Evolutionary conservation across 768 basidiomycete species (phyloP).

Genomic region (Boletus insuetus): DNA sequence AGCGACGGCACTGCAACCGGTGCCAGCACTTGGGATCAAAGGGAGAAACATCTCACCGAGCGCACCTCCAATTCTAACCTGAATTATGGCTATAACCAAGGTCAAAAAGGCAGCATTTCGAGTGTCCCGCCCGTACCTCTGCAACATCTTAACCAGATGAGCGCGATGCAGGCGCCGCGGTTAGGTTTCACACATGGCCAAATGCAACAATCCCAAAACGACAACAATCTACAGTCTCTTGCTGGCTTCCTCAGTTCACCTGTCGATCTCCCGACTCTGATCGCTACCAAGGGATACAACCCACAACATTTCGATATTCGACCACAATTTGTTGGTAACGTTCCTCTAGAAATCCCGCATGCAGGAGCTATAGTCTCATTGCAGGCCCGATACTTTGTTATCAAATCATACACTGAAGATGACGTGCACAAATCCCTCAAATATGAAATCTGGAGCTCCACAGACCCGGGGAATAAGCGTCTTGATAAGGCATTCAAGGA

Average conservation of each 20-base stretch:
- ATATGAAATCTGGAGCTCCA: slow-evolving; percentile 97
- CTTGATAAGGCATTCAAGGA: slow-evolving; percentile 98
- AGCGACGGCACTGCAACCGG: slow-evolving; percentile 33
- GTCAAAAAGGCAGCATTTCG: slow-evolving; percentile 45
- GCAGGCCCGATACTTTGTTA: slow-evolving; percentile 92
- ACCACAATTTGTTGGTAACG: slow-evolving; percentile 65
- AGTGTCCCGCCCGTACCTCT: slow-evolving; percentile 71
- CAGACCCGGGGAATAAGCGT: slow-evolving; percentile 94
- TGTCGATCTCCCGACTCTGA: slow-evolving; percentile 82
- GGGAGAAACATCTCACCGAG: slow-evolving; percentile 53
- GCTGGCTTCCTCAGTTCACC: slow-evolving; percentile 58
- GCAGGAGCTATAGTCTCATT: slow-evolving; percentile 6
- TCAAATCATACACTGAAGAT: slow-evolving; percentile 99
- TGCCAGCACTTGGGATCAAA: slow-evolving; percentile 59
- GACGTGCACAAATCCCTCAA: slow-evolving; percentile 98
- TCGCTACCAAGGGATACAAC: slow-evolving; percentile 89
- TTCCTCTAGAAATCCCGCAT: not conserved
- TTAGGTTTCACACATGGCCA: slow-evolving; percentile 37
- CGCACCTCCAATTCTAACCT: slow-evolving; percentile 70
- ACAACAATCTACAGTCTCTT: slow-evolving; percentile 36
- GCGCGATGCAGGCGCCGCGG: slow-evolving; percentile 33
- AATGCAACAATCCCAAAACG: slow-evolving; percentile 26
- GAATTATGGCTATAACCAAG: slow-evolving; percentile 53
- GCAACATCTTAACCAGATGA: slow-evolving; percentile 66
- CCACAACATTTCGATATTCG: slow-evolving; percentile 79